Evolutionary conservation across 257 asterid species (phyloP).

Genomic region (Lavandula angustifolia): DNA sequence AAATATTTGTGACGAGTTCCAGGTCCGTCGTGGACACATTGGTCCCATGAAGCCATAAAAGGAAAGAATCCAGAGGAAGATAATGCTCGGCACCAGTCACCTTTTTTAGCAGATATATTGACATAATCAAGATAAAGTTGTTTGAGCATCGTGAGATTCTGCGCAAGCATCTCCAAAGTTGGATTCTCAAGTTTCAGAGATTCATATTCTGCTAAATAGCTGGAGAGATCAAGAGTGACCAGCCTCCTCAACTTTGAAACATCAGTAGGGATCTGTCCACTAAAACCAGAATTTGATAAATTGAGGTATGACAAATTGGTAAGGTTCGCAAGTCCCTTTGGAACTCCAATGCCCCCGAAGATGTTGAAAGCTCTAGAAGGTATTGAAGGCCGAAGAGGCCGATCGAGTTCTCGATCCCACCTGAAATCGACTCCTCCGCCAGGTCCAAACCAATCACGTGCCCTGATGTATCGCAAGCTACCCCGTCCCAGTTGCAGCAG

Average conservation of each 20-base stretch:
- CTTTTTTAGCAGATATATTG: constrained; percentile 38
- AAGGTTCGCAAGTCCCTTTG: constrained; percentile 41
- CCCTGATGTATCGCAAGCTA: constrained; percentile 53
- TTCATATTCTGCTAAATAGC: not conserved
- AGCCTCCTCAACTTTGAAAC: constrained; percentile 38
- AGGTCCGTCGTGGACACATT: constrained; percentile 37
- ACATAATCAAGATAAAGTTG: constrained; percentile 55
- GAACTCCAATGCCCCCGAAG: constrained; percentile 40
- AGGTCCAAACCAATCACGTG: constrained; percentile 48
- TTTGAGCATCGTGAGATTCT: constrained; percentile 39
- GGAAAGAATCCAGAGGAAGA: constrained; percentile 45
- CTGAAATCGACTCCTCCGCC: constrained; percentile 34
- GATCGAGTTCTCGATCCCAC: constrained; percentile 44
- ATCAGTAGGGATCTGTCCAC: constrained; percentile 49
- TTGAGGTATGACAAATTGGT: constrained; percentile 47
- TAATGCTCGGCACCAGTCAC: constrained; percentile 43
- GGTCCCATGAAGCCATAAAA: constrained; percentile 35
- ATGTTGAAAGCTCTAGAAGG: constrained; percentile 47
- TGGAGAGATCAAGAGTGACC: constrained; percentile 51
- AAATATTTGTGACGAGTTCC: constrained; percentile 34
- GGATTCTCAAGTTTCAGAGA: constrained; percentile 51
- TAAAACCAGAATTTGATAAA: constrained; percentile 56
- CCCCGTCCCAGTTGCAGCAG: constrained; percentile 64
- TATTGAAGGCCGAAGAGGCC: constrained; percentile 42
- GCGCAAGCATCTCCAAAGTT: constrained; percentile 40